Evolutionary conservation across 805 yeast species (phyloP).

Genomic region (Kuraishia molischiana): DNA sequence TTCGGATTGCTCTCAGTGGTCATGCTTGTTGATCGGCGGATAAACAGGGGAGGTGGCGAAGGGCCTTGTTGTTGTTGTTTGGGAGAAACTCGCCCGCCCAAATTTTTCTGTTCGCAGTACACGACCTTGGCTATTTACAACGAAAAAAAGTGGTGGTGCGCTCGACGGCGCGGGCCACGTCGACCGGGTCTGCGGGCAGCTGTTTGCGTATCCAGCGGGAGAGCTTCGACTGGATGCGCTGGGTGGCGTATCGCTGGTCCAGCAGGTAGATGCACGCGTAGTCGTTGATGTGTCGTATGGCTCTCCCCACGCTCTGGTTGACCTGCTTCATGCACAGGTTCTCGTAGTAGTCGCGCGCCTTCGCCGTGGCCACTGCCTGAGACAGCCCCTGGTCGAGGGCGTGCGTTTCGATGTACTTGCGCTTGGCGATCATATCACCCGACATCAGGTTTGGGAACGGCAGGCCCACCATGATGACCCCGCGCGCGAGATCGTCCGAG

Average conservation of each 20-base stretch:
- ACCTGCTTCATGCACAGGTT: conserved; percentile 85
- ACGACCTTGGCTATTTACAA: no score
- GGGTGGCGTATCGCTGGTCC: conserved; percentile 47
- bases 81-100: no score
- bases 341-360: conserved; percentile 56
- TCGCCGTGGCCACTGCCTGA: conserved; percentile 31
- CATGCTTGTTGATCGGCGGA: no score
- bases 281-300: conserved; percentile 77
- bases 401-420: conserved; percentile 48
- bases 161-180: no score
- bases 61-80: no score
- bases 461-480: conserved; percentile 76
- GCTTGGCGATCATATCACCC: conserved; percentile 70
- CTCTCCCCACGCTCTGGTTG: conserved; percentile 87
- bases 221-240: conserved; percentile 42
- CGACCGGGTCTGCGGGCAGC: no score
- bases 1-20: no score
- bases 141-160: no score
- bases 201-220: conserved; percentile 67
- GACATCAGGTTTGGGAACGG: conserved; percentile 84
- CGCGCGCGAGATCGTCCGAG: conserved; percentile 79
- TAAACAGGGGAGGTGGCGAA: no score
- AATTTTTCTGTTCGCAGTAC: no score
- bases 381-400: conserved; percentile 40
- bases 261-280: conserved; percentile 67